Percentiles rank a stretch among this genome's conserved stretches.
phyloP scores from a whole-genome alignment of 176 grass and related monocot species.

The Paspalum notatum region DNA sequence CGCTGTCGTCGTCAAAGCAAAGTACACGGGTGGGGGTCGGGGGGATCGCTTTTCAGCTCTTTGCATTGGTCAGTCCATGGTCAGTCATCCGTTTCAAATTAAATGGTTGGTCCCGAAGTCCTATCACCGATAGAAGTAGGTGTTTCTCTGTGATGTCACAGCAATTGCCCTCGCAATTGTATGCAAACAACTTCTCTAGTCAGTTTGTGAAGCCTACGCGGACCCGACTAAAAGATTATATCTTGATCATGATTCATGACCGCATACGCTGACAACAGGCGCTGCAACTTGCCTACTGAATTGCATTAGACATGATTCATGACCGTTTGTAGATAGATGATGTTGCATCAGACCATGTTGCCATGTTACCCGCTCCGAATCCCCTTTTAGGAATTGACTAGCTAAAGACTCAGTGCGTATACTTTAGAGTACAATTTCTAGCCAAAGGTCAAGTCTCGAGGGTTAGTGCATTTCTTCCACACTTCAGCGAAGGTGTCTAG shows the following conservation, averaged over 20 bases:
- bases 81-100: conserved; percentile 36
- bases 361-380: too few relatives aligned
- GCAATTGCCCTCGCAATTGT: conserved; percentile 10
- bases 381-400: not conserved
- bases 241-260: not conserved
- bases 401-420: not conserved
- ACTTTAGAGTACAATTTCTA: not conserved
- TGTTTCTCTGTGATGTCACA: not conserved
- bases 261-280: not conserved
- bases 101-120: not conserved
- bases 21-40: too few relatives aligned
- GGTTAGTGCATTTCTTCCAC: not conserved
- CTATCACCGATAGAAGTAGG: not conserved
- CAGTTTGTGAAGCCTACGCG: too few relatives aligned
- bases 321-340: too few relatives aligned
- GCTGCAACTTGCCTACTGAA: not conserved
- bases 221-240: not conserved
- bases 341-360: too few relatives aligned
- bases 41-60: conserved; percentile 1
- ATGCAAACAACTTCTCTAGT: too few relatives aligned
- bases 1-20: not conserved
- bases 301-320: not conserved
- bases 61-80: not conserved
- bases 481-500: not conserved
- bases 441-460: not conserved